These are phyloP conservation scores for Aspergillus novofumigatus DNA, from an alignment of 2,329 filamentous ascomycete species.

Conservation along the genomic window DNA sequence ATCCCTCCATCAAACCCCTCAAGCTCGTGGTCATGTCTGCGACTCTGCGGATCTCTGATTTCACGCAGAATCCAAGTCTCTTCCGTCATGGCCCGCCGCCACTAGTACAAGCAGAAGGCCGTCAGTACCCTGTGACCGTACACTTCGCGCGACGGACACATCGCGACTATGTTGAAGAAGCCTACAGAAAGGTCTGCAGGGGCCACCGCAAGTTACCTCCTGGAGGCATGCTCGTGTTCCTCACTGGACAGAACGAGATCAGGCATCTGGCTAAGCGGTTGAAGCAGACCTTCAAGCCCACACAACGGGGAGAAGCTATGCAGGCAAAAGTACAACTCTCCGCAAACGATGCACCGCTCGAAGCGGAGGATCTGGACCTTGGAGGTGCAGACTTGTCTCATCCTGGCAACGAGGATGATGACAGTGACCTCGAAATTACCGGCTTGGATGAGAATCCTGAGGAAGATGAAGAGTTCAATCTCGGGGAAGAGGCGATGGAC, in stretches of 20 bases:
- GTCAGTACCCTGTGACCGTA: conserved; percentile 83
- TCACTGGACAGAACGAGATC: conserved; percentile 94
- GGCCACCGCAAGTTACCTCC: conserved; percentile 87
- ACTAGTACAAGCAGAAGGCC: conserved; percentile 82
- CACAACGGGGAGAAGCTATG: conserved; percentile 45
- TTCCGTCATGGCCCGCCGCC: conserved; percentile 73
- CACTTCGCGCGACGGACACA: conserved; percentile 83
- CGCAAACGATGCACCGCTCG: conserved; percentile 71
- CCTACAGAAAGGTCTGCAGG: conserved; percentile 77
- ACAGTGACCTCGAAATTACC: conserved; percentile 58
- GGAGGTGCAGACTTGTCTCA: conserved; percentile 51
- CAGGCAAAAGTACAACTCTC: conserved; percentile 70
- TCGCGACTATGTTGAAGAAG: conserved; percentile 85
- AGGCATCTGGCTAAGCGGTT: conserved; percentile 73
- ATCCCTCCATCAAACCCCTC: conserved; percentile 67
- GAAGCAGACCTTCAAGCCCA: conserved; percentile 62
- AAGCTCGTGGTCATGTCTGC: conserved; percentile 99
- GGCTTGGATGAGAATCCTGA: conserved; percentile 56
- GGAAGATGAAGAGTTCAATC: conserved; percentile 65
- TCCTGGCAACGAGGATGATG: conserved; percentile 49
- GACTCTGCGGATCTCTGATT: conserved; percentile 83
- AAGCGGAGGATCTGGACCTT: conserved; percentile 83
- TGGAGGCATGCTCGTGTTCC: conserved; percentile 87
- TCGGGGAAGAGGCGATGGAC: conserved; percentile 56
- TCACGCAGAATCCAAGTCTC: conserved; percentile 75